A percentile compares a stretch with the other conserved stretches of the same genome.
These are phyloP conservation scores for Prunus dulcis DNA, from an alignment of 306 rosid species.

Conservation along the genomic window DNA sequence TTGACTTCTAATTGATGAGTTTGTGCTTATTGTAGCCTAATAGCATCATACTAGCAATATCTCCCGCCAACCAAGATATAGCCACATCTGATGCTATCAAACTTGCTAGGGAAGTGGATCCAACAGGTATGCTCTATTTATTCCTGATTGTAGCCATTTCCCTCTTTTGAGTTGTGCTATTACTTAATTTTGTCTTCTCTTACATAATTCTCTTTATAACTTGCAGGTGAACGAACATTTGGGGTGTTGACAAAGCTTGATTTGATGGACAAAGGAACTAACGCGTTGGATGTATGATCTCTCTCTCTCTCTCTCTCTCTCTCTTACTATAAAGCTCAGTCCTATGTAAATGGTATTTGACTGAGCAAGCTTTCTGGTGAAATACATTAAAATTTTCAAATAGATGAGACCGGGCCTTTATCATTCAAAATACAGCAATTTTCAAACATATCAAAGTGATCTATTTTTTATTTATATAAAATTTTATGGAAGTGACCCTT, in stretches of 20 bases:
- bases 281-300: conserved; percentile 70
- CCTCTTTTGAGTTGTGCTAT: neutral
- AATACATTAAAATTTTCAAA: neutral
- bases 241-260: conserved; percentile 93
- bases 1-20: neutral
- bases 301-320: neutral
- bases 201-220: conserved; percentile 19
- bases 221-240: conserved; percentile 79
- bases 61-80: conserved; percentile 94
- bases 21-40: conserved; percentile 59
- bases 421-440: neutral
- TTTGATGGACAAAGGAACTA: conserved; percentile 98
- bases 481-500: neutral
- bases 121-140: conserved; percentile 46
- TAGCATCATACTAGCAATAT: conserved; percentile 75
- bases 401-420: neutral
- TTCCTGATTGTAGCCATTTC: neutral
- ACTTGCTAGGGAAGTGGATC: conserved; percentile 85
- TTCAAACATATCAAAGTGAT: neutral
- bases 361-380: neutral
- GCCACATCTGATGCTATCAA: conserved; percentile 96
- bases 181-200: neutral
- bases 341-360: neutral
- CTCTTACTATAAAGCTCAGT: neutral
- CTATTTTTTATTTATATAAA: neutral